Evolutionary conservation across 306 rosid species (phyloP), one percentile per base, ranked within the genome.

Genomic region (Adenanthera pavonina): DNA sequence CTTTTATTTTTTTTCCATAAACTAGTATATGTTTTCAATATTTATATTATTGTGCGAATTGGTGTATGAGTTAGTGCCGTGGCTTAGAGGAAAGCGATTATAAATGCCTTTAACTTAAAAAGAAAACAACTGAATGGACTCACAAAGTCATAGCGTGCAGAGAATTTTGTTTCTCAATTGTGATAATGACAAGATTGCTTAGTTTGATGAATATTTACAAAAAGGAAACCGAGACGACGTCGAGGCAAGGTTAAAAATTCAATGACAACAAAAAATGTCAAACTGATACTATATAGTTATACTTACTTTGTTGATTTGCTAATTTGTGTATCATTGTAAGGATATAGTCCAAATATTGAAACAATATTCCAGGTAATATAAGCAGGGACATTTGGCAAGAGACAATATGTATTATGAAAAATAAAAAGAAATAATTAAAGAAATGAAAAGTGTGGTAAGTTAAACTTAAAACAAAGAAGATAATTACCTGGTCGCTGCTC

Each of bases 401-500:
- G 44, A 13, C 1, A 60, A 9, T 17, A 60, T 30, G 1, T 30
- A 11, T 30, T 8, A 19, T 19, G 13, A n/a, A 3, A 57, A 19
- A 56, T 9, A 57, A 1, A 35, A 15, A 35, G 2, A 34, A 35
- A 34, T 7, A 14, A 34, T 1, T 1, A 36, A 65, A 8, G 20
- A 67, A 40, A 16, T 8, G 8, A 9, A 11, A 3, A 17, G 67
- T 59, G n/a, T 13, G 0, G 20, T 40, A 16, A 46, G 74, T n/a
- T n/a, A n/a, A n/a, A n/a, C n/a, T 69, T 34, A 33, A 49, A 71
- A 49, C 34, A 76, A 76, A 59, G 65, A 59, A 49, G 49, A 82
- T 49, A 4, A 20, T 78, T 47, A 62, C 75, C 54, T 5, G 70
- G 65, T 73, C 9, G 54, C 20, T 35, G 17, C 56, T 34, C 15